Evolutionary conservation across 2,329 filamentous ascomycete species (phyloP).

Genomic region (Endothia cerciana): DNA sequence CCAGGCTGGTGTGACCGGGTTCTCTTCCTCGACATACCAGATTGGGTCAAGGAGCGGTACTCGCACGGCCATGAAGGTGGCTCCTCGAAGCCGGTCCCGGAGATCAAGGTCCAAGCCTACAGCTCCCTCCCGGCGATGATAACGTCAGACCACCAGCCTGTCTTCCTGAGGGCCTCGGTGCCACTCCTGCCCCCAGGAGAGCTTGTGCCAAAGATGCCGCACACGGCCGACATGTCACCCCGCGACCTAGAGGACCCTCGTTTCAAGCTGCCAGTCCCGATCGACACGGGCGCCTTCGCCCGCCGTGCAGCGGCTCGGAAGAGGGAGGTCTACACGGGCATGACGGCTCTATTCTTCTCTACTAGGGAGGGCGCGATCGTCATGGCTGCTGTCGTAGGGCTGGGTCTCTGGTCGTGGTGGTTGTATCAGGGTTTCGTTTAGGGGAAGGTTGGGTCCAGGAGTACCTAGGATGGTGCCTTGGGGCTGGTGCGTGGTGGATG

Average conservation of each 20-base stretch:
- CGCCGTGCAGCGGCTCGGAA: constrained; percentile 50
- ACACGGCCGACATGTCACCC: neutral
- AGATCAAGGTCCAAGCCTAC: constrained; percentile 66
- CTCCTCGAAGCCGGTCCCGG: neutral
- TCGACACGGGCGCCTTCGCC: constrained; percentile 60
- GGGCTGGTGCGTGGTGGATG: neutral
- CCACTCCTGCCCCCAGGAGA: constrained; percentile 56
- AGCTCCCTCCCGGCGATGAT: constrained; percentile 75
- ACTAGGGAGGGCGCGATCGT: constrained; percentile 55
- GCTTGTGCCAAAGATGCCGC: constrained; percentile 39
- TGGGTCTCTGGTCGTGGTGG: constrained; percentile 53
- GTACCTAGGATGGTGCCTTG: neutral
- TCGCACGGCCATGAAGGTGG: constrained; percentile 30
- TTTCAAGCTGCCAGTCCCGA: constrained; percentile 51
- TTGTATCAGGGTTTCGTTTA: constrained; percentile 33
- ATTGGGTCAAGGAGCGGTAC: constrained; percentile 47
- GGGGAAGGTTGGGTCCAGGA: neutral
- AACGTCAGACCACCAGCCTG: constrained; percentile 87
- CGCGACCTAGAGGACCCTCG: constrained; percentile 44
- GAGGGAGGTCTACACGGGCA: constrained; percentile 54
- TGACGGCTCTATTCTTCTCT: constrained; percentile 59
- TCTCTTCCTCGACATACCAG: constrained; percentile 70
- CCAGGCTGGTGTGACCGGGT: constrained; percentile 95
- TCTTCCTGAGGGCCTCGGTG: constrained; percentile 71
- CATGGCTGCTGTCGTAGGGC: constrained; percentile 46